Conservation (phyloP, 164 flowering plant species). For the Kalanchoe fedtschenkoi region DNA sequence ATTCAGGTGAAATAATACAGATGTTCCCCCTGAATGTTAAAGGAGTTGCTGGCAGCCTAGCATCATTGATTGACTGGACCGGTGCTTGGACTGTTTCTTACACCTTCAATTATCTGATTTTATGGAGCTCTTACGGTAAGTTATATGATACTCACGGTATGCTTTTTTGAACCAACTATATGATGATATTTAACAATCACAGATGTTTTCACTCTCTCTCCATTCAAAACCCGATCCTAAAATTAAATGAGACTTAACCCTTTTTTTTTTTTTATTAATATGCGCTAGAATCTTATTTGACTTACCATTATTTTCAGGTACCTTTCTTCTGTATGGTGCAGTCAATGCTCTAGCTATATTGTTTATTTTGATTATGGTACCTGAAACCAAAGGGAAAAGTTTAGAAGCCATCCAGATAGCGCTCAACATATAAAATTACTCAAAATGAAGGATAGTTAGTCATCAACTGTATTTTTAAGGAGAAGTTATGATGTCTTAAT, state of each 20-base stretch:
- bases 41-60: conserved; percentile 30
- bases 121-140: conserved; percentile 78
- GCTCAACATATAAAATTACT: conserved; percentile 22
- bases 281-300: not conserved
- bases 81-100: conserved; percentile 77
- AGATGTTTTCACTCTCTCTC: no score
- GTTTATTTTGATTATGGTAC: conserved; percentile 50
- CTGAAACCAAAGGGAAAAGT: conserved; percentile 81
- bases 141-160: no score
- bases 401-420: conserved; percentile 75
- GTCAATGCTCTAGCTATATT: conserved; percentile 42
- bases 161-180: no score
- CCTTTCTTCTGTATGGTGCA: conserved; percentile 40
- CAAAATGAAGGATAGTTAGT: no score
- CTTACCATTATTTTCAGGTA: conserved; percentile 23
- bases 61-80: conserved; percentile 71
- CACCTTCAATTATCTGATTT: conserved; percentile 72
- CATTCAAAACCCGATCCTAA: no score
- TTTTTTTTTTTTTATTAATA: not conserved
- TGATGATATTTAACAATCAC: not conserved
- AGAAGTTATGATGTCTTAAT: not conserved
- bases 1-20: not conserved
- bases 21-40: conserved; percentile 1
- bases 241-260: no score
- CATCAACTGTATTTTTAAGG: not conserved